Conservation (phyloP, 2,329 filamentous ascomycete species). For the Paradendryphiella salina region DNA sequence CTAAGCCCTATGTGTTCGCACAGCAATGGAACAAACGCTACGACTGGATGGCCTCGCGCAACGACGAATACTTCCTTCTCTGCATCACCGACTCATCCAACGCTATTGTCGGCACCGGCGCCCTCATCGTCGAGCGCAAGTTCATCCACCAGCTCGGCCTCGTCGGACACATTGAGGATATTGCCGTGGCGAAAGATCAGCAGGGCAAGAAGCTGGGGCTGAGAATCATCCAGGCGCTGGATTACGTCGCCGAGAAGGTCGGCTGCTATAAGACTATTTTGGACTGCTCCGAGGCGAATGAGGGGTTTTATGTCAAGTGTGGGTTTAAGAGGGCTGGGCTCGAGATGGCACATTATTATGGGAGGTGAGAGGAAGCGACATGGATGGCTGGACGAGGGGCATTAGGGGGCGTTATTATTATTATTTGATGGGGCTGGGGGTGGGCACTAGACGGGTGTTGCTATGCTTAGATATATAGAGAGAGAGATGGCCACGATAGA, state of each 20-base stretch:
- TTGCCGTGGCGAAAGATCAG: constrained; percentile 91
- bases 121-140: constrained; percentile 89
- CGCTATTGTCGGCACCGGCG: constrained; percentile 85
- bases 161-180: constrained; percentile 97
- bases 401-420: constrained; percentile 10
- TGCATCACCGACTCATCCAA: constrained; percentile 75
- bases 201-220: constrained; percentile 96
- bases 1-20: not conserved
- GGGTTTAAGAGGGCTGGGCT: constrained; percentile 89
- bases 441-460: not conserved
- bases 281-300: constrained; percentile 93
- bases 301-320: constrained; percentile 98
- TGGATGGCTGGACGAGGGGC: not conserved
- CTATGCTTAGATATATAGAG: not conserved
- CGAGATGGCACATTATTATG: constrained; percentile 95
- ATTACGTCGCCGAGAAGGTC: constrained; percentile 81
- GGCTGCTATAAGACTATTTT: constrained; percentile 98
- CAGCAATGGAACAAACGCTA: constrained; percentile 72
- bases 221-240: constrained; percentile 89
- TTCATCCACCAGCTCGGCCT: constrained; percentile 81
- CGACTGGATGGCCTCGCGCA: constrained; percentile 74
- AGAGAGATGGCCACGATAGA: constrained; percentile 3
- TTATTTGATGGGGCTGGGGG: not conserved
- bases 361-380: constrained; percentile 20
- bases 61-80: constrained; percentile 81